Percentiles rank a stretch among this genome's conserved stretches.
Evolutionary conservation across 163 green algal genomes (phyloP).

Genomic region (Prototheca cutis): DNA sequence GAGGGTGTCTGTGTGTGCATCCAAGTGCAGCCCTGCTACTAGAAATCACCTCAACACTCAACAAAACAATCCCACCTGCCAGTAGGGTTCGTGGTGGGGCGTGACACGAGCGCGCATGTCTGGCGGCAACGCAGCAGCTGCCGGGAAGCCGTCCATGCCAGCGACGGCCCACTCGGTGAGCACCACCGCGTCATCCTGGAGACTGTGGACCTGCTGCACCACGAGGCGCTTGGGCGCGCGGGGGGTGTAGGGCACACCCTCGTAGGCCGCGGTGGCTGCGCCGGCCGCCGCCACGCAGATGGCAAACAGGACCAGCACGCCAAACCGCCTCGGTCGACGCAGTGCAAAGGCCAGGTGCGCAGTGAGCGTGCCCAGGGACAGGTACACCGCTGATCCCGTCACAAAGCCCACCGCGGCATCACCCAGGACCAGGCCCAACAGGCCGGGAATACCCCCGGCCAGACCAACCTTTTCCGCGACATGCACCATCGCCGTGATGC

Average conservation of each 20-base stretch:
- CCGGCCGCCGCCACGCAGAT: neutral
- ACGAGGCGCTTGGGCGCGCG: constrained; percentile 34
- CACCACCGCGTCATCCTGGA: neutral
- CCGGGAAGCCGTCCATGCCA: constrained; percentile 7
- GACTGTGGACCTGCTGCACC: constrained; percentile 32
- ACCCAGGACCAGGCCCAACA: constrained; percentile 9
- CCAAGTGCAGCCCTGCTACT: neutral
- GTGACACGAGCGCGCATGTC: neutral
- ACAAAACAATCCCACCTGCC: constrained; percentile 7
- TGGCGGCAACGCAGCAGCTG: neutral
- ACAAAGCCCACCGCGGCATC: constrained; percentile 13
- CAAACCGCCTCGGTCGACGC: neutral
- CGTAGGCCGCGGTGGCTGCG: neutral
- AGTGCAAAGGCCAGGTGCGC: neutral
- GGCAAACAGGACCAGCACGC: constrained; percentile 14
- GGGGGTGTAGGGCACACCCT: constrained; percentile 14
- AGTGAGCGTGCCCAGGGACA: constrained; percentile 8
- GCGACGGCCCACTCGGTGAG: neutral
- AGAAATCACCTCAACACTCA: neutral
- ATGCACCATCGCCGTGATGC: constrained; percentile 6
- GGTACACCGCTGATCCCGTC: constrained; percentile 3
- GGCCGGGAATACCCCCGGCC: constrained; percentile 4
- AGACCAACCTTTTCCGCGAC: constrained; percentile 38
- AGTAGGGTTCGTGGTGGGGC: constrained; percentile 1
- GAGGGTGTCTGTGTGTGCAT: no score